These are phyloP conservation scores for Pseudoneurospora amorphoporcata DNA, from an alignment of 495 filamentous ascomycete genomes.

Conservation along the genomic window DNA sequence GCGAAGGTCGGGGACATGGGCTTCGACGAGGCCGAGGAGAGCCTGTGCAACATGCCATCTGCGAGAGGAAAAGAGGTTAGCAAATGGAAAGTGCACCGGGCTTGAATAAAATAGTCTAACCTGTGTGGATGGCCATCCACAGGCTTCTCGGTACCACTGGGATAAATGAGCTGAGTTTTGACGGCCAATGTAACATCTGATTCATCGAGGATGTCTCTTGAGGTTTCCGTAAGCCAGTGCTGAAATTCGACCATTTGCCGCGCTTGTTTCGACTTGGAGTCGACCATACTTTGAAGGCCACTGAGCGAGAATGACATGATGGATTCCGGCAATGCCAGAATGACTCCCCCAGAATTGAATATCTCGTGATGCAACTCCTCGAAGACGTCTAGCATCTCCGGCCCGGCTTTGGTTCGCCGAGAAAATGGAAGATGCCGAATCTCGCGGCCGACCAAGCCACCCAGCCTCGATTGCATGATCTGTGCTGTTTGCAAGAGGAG, in stretches of 20 bases:
- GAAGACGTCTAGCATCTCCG: background rate
- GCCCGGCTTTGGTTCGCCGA: slow-evolving; percentile 15
- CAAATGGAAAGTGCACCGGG: background rate
- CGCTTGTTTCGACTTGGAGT: slow-evolving; percentile 16
- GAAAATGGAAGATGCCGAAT: slow-evolving; percentile 1
- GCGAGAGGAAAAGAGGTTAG: background rate
- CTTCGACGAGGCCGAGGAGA: slow-evolving; percentile 28
- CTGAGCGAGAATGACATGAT: slow-evolving; percentile 1
- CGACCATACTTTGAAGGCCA: background rate
- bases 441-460: slow-evolving; percentile 1
- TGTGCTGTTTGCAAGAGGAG: slow-evolving; percentile 39
- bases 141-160: slow-evolving; percentile 34
- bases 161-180: slow-evolving; percentile 40
- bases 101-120: background rate
- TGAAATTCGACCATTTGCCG: slow-evolving; percentile 34
- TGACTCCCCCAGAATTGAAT: background rate
- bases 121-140: slow-evolving; percentile 39
- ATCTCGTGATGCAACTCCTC: background rate
- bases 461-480: slow-evolving; percentile 8
- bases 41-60: slow-evolving; percentile 37
- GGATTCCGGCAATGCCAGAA: background rate
- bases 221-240: slow-evolving; percentile 31
- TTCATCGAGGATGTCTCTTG: slow-evolving; percentile 48
- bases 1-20: slow-evolving; percentile 20
- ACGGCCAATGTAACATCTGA: slow-evolving; percentile 43